Conservation (phyloP, 2,329 filamentous ascomycete genomes). For the Pyrenochaeta sp. region DNA sequence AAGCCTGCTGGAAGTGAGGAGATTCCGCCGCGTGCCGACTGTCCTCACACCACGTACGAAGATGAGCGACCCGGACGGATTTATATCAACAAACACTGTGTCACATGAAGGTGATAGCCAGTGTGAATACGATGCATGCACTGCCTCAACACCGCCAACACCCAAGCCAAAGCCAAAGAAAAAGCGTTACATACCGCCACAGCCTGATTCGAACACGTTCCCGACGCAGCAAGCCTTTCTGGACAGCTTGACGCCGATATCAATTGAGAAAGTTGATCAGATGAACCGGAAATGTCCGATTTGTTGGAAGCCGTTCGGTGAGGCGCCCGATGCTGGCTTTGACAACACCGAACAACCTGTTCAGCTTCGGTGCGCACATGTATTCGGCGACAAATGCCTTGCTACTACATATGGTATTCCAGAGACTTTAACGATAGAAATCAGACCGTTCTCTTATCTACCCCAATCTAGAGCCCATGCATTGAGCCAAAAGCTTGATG, state of each 20-base stretch:
- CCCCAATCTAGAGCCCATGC: constrained; percentile 7
- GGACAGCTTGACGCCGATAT: constrained; percentile 15
- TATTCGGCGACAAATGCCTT: constrained; percentile 28
- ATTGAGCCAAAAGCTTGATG: constrained; percentile 9
- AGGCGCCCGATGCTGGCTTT: constrained; percentile 15
- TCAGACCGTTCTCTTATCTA: constrained; percentile 13
- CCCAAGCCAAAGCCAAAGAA: background rate
- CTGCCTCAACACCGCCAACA: background rate
- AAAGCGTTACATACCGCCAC: constrained; percentile 18
- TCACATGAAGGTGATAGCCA: no score
- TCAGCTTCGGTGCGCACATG: constrained; percentile 23
- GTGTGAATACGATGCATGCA: no score
- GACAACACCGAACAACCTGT: constrained; percentile 29
- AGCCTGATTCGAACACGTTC: constrained; percentile 20
- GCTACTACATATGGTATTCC: constrained; percentile 13
- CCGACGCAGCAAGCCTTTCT: constrained; percentile 25
- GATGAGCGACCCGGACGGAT: no score
- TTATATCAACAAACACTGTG: no score
- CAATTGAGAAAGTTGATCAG: constrained; percentile 11
- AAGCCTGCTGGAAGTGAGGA: no score
- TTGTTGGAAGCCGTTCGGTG: constrained; percentile 31
- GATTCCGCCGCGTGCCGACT: no score
- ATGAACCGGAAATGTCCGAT: constrained; percentile 18
- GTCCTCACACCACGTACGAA: no score
- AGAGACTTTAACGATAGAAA: background rate